Evolutionary conservation across 169 alveolate genomes (phyloP).

Genomic region (Cyclospora cayetanensis): DNA sequence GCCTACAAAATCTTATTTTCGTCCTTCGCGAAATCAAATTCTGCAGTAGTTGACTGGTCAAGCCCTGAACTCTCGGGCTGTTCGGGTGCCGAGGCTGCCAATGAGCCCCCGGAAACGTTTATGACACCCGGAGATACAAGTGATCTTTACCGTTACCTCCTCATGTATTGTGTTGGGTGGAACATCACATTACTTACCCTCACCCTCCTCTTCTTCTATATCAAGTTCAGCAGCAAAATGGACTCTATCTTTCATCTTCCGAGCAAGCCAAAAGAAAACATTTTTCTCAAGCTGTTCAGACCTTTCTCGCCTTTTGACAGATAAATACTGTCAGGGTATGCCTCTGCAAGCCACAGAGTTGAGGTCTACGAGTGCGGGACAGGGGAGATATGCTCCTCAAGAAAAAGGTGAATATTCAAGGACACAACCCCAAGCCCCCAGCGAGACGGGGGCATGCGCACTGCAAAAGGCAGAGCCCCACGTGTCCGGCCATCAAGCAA

Average conservation of each 20-base stretch:
- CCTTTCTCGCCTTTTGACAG: conserved; percentile 23
- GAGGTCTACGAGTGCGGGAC: too few relatives aligned
- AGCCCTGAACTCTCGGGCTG: background rate
- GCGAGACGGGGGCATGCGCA: too few relatives aligned
- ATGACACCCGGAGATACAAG: background rate
- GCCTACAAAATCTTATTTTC: background rate
- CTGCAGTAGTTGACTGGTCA: background rate
- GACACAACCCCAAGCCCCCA: too few relatives aligned
- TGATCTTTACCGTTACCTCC: conserved; percentile 31
- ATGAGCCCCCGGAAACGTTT: background rate
- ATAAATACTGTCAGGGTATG: background rate
- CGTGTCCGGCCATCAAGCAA: too few relatives aligned
- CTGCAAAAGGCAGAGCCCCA: too few relatives aligned
- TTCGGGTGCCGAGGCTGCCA: background rate
- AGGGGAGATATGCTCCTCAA: too few relatives aligned
- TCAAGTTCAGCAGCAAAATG: conserved; percentile 24
- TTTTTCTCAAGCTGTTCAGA: background rate
- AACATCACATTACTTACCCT: background rate
- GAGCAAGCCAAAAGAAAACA: background rate
- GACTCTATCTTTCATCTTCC: conserved; percentile 39
- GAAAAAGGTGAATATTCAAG: too few relatives aligned
- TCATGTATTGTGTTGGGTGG: conserved; percentile 40
- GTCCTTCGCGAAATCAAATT: background rate
- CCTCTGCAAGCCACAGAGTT: too few relatives aligned
- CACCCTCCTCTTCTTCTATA: background rate